Evolutionary conservation across 331 rosid genomes (phyloP).

Genomic region (Malus hybrid): DNA sequence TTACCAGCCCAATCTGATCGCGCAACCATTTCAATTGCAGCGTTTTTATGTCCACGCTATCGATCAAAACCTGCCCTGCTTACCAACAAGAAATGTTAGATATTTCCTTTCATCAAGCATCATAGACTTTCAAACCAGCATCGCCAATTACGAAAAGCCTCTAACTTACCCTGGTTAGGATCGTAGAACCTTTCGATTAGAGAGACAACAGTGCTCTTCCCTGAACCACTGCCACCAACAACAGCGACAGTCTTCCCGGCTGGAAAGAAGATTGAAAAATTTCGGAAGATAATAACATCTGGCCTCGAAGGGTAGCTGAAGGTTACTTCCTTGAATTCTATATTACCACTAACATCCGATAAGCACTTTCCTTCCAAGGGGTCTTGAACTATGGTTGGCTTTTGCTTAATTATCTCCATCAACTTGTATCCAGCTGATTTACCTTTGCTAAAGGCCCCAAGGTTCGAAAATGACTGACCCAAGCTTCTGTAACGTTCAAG

Average conservation of each 20-base stretch:
- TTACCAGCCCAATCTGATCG: slow-evolving; percentile 91
- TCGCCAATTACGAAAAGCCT: not conserved
- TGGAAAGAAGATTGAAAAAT: slow-evolving; percentile 81
- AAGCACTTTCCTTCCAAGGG: slow-evolving; percentile 65
- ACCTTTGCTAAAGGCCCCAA: slow-evolving; percentile 97
- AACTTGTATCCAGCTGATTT: slow-evolving; percentile 88
- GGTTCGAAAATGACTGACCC: slow-evolving; percentile 95
- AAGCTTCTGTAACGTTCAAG: slow-evolving; percentile 63
- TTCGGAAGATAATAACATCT: slow-evolving; percentile 73
- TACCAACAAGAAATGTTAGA: slow-evolving; percentile 11
- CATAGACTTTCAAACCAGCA: not conserved
- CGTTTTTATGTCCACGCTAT: slow-evolving; percentile 74
- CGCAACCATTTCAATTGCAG: slow-evolving; percentile 86
- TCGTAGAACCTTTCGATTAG: slow-evolving; percentile 94
- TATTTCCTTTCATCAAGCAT: slow-evolving; percentile 7
- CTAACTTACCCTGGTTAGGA: slow-evolving; percentile 73
- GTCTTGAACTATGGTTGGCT: slow-evolving; percentile 76
- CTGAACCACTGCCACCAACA: slow-evolving; percentile 97
- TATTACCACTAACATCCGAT: slow-evolving; percentile 71
- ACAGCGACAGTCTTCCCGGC: slow-evolving; percentile 95
- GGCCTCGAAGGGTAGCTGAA: slow-evolving; percentile 97
- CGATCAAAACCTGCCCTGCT: slow-evolving; percentile 84
- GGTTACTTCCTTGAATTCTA: slow-evolving; percentile 77
- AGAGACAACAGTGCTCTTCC: slow-evolving; percentile 94
- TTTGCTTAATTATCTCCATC: slow-evolving; percentile 92